Percentiles rank a stretch among this genome's conserved stretches.
Conservation (phyloP, 139 green algal genomes). For the Pleodorina starrii region DNA sequence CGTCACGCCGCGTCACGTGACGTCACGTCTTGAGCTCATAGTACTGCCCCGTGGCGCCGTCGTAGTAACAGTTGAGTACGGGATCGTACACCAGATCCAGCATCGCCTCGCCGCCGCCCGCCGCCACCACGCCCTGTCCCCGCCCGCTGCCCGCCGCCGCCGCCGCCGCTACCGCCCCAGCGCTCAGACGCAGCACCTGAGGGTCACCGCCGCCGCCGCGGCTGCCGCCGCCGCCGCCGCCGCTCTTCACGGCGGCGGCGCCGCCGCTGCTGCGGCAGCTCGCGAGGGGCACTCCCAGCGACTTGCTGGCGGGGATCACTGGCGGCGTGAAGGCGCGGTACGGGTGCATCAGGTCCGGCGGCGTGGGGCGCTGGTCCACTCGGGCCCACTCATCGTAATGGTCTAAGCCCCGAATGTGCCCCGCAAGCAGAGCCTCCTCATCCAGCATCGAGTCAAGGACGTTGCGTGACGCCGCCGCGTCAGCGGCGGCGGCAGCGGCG, state of each 20-base stretch:
- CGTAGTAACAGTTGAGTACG: conserved; percentile 73
- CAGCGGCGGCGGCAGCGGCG: too few species aligned
- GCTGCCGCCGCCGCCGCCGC: neutral
- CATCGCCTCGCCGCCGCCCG: conserved; percentile 36
- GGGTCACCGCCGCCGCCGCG: neutral
- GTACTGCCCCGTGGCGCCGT: conserved; percentile 64
- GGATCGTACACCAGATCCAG: conserved; percentile 72
- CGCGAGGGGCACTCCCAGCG: conserved; percentile 9
- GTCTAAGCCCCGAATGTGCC: neutral
- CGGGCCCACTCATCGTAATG: conserved; percentile 11
- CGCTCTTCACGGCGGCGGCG: neutral
- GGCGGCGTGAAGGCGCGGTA: conserved; percentile 59
- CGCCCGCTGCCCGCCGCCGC: neutral
- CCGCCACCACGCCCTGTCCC: neutral
- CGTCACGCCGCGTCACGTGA: too few species aligned
- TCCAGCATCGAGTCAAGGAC: conserved; percentile 20
- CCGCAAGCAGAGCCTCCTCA: conserved; percentile 42
- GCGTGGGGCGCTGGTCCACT: neutral
- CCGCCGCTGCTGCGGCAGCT: neutral
- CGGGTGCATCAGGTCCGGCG: neutral
- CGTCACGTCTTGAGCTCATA: conserved; percentile 60
- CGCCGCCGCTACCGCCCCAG: neutral
- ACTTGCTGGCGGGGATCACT: conserved; percentile 46
- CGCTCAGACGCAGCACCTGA: neutral
- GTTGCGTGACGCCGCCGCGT: neutral